phyloP scores from a whole-genome alignment of 805 yeast species.

The Saccharomyces paradoxus region DNA sequence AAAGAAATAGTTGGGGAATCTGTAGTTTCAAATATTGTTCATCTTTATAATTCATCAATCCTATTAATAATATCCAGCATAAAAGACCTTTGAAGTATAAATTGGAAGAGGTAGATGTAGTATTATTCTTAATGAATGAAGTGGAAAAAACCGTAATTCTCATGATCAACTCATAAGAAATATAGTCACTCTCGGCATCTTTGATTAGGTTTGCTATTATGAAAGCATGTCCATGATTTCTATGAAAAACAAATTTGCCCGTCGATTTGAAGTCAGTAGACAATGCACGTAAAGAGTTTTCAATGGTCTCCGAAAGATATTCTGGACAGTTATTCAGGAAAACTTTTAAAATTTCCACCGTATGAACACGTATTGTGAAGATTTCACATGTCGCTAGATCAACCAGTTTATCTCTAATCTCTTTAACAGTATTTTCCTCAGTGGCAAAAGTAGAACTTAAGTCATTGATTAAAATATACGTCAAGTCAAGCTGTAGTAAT shows the following conservation, averaged over 20 bases:
- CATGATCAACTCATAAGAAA: conserved; percentile 38
- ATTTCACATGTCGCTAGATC: conserved; percentile 33
- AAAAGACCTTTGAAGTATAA: conserved; percentile 34
- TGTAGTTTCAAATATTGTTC: conserved; percentile 46
- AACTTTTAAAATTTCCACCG: conserved; percentile 32
- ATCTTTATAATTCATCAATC: conserved; percentile 53
- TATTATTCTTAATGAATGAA: conserved; percentile 35
- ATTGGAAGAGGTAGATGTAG: conserved; percentile 25
- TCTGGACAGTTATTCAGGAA: conserved; percentile 30
- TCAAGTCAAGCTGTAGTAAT: conserved; percentile 18
- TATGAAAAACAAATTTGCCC: conserved; percentile 24
- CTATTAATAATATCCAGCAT: conserved; percentile 58
- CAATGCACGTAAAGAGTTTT: conserved; percentile 29
- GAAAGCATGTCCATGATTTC: conserved; percentile 35
- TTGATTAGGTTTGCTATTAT: conserved; percentile 32
- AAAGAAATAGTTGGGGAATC: conserved; percentile 46
- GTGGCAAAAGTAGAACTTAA: conserved; percentile 26
- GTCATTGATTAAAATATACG: conserved; percentile 12
- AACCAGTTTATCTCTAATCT: conserved; percentile 31
- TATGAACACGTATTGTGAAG: conserved; percentile 35
- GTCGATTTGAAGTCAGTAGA: conserved; percentile 28
- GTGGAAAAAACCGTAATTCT: conserved; percentile 39
- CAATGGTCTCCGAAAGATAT: conserved; percentile 33
- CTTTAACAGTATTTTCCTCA: conserved; percentile 21
- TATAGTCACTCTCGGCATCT: conserved; percentile 34